Percentiles rank a stretch among this genome's conserved stretches.
Evolutionary conservation across 2,329 filamentous ascomycete species (phyloP).

Genomic region (Xylariomycetidae sp.): DNA sequence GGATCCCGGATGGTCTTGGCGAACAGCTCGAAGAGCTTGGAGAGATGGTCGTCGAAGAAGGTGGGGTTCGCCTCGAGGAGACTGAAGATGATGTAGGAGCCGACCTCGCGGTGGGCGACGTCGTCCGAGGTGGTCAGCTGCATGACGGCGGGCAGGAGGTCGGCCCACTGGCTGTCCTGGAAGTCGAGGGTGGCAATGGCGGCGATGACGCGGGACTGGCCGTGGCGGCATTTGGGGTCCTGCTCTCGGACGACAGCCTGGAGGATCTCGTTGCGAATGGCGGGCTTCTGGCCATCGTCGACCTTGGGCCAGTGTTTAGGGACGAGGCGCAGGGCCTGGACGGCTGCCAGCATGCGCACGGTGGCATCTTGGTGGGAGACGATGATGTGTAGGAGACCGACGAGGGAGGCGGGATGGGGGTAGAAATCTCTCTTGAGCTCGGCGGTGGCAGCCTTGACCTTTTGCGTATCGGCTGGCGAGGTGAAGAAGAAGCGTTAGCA

Average conservation of each 20-base stretch:
- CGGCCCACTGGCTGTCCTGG: conserved; percentile 77
- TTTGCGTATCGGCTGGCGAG: conserved; percentile 73
- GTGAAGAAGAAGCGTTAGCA: no score
- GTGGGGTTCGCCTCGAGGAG: conserved; percentile 85
- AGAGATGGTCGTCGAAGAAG: conserved; percentile 75
- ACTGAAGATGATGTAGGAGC: conserved; percentile 88
- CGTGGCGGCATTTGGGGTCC: conserved; percentile 73
- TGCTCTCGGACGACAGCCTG: conserved; percentile 79
- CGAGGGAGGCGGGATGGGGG: conserved; percentile 75
- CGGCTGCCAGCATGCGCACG: conserved; percentile 84
- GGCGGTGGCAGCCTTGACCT: conserved; percentile 84
- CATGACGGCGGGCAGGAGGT: conserved; percentile 74
- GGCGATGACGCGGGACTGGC: conserved; percentile 81
- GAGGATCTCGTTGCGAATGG: conserved; percentile 77
- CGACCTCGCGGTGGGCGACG: conserved; percentile 80
- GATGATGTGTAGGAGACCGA: conserved; percentile 83
- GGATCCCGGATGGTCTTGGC: conserved; percentile 82
- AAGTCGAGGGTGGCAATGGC: conserved; percentile 83
- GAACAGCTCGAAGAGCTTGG: conserved; percentile 79
- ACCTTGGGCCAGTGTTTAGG: conserved; percentile 80
- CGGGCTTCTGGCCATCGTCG: conserved; percentile 68
- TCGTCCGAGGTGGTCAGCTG: conserved; percentile 72
- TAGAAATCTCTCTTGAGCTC: conserved; percentile 94
- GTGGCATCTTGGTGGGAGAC: conserved; percentile 69
- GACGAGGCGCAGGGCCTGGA: conserved; percentile 81